Base-by-base conservation (phyloP, 179 eudicot species). In the Camellia oleifera region DNA sequence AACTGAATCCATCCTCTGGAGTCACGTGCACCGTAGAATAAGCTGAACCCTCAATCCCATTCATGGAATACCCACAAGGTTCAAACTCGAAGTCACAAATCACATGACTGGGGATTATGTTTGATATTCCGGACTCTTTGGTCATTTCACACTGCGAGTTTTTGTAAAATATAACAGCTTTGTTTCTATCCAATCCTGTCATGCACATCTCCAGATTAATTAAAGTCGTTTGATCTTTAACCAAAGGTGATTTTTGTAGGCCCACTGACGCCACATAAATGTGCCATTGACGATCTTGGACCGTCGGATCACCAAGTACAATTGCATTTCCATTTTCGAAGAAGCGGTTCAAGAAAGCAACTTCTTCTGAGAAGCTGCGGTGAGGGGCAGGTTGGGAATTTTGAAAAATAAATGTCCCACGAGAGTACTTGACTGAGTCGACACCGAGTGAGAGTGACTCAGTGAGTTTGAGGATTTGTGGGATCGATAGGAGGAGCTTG, bases 11-110 rank as follows among this genome's bases (percentile, higher is more conserved):
- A 42, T 90, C 92, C 72, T 91, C 95, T 0, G 95, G 95, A 7
- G 95, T 91, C 71, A 91, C 93, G 83, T 91, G 95, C 69, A 92
- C 79, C 0, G 95, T 92, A 0, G 93, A 92, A 79, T 83, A 81
- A n/a, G 92, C 92, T 74, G 82, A 75, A 52, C 88, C 87, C 7
- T 90, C 90, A 0, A 90, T 76, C 14, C 88, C 88, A 64, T 92
- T 92, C 95, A 92, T 92, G 0, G 95, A 92, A 70, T 92, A 92
- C 18, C 95, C 95, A 80, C 95, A 92, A 0, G 95, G 95, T 2
- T 90, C 95, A 72, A 92, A 92, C 63, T 90, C 93, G 70, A 87
- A 89, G 78, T 88, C 95, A 23, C 91, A 89, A 0, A 92, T 92
- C 76, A 65, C 80, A 71, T 85, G 88, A 78, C 86, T 81, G 0